phyloP scores from a whole-genome alignment of 495 filamentous ascomycete genomes.

The Tuber microsphaerosporum region DNA sequence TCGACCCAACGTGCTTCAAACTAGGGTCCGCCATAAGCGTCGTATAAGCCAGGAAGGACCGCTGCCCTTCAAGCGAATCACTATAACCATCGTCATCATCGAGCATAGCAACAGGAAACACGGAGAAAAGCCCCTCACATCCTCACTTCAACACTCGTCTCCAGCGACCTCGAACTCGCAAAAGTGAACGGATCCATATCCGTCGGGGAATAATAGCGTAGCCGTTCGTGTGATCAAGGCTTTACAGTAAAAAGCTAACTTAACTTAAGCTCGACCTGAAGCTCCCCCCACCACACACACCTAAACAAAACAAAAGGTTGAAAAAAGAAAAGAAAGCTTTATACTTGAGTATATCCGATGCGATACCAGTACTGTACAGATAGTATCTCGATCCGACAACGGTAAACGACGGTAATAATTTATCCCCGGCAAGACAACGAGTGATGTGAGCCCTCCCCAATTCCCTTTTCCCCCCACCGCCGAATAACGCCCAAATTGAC shows the following conservation, averaged over 20 bases:
- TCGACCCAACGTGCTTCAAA: slow-evolving; percentile 76
- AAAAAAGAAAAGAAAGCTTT: slow-evolving; percentile 7
- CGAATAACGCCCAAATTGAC: neutral
- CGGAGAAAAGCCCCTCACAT: slow-evolving; percentile 52
- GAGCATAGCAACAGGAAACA: slow-evolving; percentile 16
- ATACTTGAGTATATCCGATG: neutral
- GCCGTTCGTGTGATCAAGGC: neutral
- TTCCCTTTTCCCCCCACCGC: neutral
- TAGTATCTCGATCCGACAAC: neutral
- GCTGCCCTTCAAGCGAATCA: slow-evolving; percentile 78
- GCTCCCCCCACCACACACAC: neutral
- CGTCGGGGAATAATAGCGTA: slow-evolving; percentile 18
- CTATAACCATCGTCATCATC: slow-evolving; percentile 45
- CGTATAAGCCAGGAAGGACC: slow-evolving; percentile 69
- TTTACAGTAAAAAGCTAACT: no score
- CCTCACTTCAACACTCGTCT: slow-evolving; percentile 72
- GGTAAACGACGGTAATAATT: neutral
- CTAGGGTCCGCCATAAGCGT: slow-evolving; percentile 69
- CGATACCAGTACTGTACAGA: neutral
- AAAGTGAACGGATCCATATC: slow-evolving; percentile 92
- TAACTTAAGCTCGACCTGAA: slow-evolving; percentile 1
- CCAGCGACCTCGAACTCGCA: slow-evolving; percentile 71
- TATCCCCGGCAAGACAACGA: neutral
- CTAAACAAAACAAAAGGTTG: neutral
- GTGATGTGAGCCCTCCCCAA: neutral